Conservation (phyloP, 164 flowering plant species). For the Cinnamomum chago region DNA sequence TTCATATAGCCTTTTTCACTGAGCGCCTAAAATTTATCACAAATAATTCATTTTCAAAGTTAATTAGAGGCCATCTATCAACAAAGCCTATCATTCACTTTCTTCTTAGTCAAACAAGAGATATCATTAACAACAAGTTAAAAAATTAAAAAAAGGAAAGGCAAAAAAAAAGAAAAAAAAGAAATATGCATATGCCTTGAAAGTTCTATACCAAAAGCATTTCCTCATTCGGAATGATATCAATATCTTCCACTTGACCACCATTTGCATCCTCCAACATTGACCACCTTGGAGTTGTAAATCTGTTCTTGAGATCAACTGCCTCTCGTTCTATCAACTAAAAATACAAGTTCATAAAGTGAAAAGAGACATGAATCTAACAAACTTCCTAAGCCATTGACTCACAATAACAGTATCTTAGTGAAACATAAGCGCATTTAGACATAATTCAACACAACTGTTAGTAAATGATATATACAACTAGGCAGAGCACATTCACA, state of each 20-base stretch:
- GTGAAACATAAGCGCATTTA: neutral
- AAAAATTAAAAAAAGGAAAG: neutral
- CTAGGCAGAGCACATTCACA: too few species aligned
- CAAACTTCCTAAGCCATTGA: neutral
- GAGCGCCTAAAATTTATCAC: conserved; percentile 47
- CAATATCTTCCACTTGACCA: conserved; percentile 85
- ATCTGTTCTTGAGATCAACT: conserved; percentile 75
- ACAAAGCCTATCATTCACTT: neutral
- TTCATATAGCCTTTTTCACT: conserved; percentile 98
- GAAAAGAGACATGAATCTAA: too few species aligned
- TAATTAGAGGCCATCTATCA: neutral
- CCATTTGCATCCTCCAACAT: conserved; percentile 70
- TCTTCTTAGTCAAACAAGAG: neutral
- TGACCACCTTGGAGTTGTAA: conserved; percentile 78
- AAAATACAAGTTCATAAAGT: neutral
- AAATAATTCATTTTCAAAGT: neutral
- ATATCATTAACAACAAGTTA: too few species aligned
- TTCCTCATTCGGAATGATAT: conserved; percentile 96
- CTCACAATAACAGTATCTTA: neutral
- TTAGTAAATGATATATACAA: neutral
- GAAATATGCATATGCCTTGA: neutral
- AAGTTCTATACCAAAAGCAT: conserved; percentile 60
- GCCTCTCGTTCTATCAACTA: conserved; percentile 94
- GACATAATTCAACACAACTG: neutral
- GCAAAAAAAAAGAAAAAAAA: neutral